Base-by-base conservation (phyloP, 108 stramenopile species). In the Mediolabrus comicus region DNA sequence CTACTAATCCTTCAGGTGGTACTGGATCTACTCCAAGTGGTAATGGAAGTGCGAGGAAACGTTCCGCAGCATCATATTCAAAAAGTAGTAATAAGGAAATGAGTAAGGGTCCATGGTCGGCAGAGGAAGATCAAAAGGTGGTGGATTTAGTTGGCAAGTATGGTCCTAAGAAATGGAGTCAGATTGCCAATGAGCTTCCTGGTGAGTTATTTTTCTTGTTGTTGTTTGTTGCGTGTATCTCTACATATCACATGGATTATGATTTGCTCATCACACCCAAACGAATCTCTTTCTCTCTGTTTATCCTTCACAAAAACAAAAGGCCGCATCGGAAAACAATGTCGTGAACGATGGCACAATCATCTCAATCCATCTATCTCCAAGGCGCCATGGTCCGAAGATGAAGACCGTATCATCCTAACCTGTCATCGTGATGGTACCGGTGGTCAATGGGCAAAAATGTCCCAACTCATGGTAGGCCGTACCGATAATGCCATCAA, bases 271-370 rank as follows among this genome's bases (percentile, higher is more conserved):
- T 27, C 55, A 79, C 30, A 78, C 83, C 29, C 58, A 60, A 52
- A 46, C 31, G 36, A 80, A 79, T 52, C 92, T 91, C 91, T 80
- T 80, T 61, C 17, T 56, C 27, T 88, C 92, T 69, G 90, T 92
- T 8, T 31, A 28, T 27, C 38, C 73, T 11, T 68, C 92, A 9
- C 90, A 64, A 53, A 62, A 54, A 56, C 81, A 62, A 9, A 41
- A 43, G 69, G 97, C 25, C 90, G 99, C 12, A 95, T 94, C 61
- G 99, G 99, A 22, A 99, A 99, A 83, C 99, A 99, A 84, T 98
- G 98, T 87, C 81, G 99, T 11, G 99, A 99, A 80, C 88, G 99
- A 27, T 99, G 98, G 98, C 96, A 94, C 70, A 99, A 99, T 81
- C 99, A 98, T 76, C 80, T 99, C 46, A 97, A 99, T 66, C 98